Evolutionary conservation across 805 yeast species (phyloP).

Genomic region (Yamadazyma nakazawae): DNA sequence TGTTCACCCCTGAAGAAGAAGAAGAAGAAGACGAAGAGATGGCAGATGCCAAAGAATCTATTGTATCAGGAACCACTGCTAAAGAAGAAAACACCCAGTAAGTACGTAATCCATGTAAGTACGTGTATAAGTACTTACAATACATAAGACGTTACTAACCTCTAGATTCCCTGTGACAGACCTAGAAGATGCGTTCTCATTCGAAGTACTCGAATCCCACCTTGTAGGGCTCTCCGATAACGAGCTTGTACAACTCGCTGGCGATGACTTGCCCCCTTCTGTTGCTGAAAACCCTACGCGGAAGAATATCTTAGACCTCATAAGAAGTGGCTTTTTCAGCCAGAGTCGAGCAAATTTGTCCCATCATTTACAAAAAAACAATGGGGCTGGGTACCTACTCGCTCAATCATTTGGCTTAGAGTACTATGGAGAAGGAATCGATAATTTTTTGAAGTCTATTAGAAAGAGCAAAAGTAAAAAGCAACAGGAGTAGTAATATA

Average conservation of each 20-base stretch:
- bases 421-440: conserved; percentile 55
- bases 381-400: conserved; percentile 48
- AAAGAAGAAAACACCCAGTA: neutral
- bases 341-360: conserved; percentile 42
- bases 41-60: neutral
- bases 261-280: conserved; percentile 40
- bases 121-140: neutral
- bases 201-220: conserved; percentile 28
- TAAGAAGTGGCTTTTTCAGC: conserved; percentile 48
- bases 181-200: conserved; percentile 33
- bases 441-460: conserved; percentile 35
- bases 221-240: conserved; percentile 29
- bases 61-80: neutral
- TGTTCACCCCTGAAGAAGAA: conserved; percentile 36
- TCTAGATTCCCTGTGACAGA: conserved; percentile 24
- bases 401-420: conserved; percentile 47
- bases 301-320: conserved; percentile 38
- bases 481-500: too few species aligned
- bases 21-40: conserved; percentile 11
- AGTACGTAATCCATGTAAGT: conserved; percentile 4
- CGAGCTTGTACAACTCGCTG: conserved; percentile 27
- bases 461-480: neutral
- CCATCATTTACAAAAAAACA: conserved; percentile 33
- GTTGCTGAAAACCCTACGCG: conserved; percentile 30
- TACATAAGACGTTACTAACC: neutral